Evolutionary conservation across 208 protist species (phyloP).

Genomic region (Trypanosoma caninum): DNA sequence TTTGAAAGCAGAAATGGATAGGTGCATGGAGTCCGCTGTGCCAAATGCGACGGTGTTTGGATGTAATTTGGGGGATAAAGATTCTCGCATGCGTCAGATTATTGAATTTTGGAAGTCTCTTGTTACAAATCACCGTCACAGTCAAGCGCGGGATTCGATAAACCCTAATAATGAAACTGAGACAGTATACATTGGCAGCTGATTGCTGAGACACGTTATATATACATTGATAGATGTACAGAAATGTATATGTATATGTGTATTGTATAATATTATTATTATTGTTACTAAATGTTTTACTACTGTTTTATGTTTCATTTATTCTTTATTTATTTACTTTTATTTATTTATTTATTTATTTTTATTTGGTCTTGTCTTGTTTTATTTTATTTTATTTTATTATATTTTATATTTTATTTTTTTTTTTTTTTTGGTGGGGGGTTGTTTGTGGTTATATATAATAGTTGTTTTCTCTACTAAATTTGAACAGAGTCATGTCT

Average conservation of each 20-base stretch:
- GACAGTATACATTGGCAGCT: not conserved
- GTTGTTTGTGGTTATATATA: not conserved
- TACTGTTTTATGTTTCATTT: not conserved
- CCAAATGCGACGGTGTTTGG: not conserved
- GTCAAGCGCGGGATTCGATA: not conserved
- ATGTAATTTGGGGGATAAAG: constrained; percentile 21
- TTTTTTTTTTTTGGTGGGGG: constrained; percentile 16
- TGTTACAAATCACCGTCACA: constrained; percentile 45
- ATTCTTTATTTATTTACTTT: not conserved
- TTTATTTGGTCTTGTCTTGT: not conserved
- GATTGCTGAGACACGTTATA: not conserved
- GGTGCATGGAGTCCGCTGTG: not conserved
- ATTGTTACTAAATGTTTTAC: not conserved
- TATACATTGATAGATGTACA: not conserved
- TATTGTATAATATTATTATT: not conserved
- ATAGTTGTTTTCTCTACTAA: no score
- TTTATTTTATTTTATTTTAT: constrained; percentile 14
- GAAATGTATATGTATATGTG: not conserved
- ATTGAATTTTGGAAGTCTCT: constrained; percentile 64
- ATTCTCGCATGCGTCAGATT: constrained; percentile 44
- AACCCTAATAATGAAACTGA: not conserved
- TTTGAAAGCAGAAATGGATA: not conserved
- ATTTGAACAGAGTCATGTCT: constrained; percentile 67
- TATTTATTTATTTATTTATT: not conserved
- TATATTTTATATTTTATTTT: constrained; percentile 17